Evolutionary conservation across 2,329 filamentous ascomycete genomes (phyloP).

Genomic region (Fusarium citri): DNA sequence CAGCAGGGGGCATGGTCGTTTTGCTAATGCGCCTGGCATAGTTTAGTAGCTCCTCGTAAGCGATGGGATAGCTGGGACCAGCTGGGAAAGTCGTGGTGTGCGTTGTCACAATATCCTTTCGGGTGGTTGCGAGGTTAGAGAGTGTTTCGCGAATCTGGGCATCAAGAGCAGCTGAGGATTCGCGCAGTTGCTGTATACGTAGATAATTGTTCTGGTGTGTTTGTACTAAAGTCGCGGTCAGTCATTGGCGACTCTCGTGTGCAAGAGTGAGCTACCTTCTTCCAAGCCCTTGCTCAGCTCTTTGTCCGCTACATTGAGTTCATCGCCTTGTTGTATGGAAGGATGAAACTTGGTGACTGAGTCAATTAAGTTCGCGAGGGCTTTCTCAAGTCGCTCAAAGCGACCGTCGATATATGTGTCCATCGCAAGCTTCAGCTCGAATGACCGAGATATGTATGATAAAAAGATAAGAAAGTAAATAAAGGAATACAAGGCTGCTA

Average conservation of each 20-base stretch:
- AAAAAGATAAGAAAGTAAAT: slow-evolving; percentile 13
- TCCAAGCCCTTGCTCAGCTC: slow-evolving; percentile 74
- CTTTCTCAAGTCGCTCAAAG: slow-evolving; percentile 75
- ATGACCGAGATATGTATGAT: neutral
- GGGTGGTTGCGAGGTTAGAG: slow-evolving; percentile 75
- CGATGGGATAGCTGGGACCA: slow-evolving; percentile 66
- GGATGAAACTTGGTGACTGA: slow-evolving; percentile 87
- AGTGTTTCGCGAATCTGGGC: slow-evolving; percentile 78
- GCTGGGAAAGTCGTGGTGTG: slow-evolving; percentile 67
- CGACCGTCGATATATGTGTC: slow-evolving; percentile 70
- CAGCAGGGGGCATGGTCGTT: slow-evolving; percentile 78
- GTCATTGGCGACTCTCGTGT: neutral
- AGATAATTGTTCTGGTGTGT: slow-evolving; percentile 79
- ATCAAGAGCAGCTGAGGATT: slow-evolving; percentile 73
- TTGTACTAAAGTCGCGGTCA: slow-evolving; percentile 64
- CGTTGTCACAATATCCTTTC: slow-evolving; percentile 76
- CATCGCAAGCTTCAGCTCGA: slow-evolving; percentile 56
- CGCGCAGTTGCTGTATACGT: slow-evolving; percentile 75
- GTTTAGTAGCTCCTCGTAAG: slow-evolving; percentile 78
- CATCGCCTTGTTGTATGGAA: slow-evolving; percentile 72
- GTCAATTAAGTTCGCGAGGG: slow-evolving; percentile 77
- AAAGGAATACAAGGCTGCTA: slow-evolving; percentile 27
- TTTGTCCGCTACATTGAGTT: slow-evolving; percentile 77
- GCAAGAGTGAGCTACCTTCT: slow-evolving; percentile 60
- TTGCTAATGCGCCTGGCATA: slow-evolving; percentile 85